A percentile compares a stretch with the other conserved stretches of the same genome.
phyloP scores from a whole-genome alignment of 305 asterid species.

The Rubia tinctorum region DNA sequence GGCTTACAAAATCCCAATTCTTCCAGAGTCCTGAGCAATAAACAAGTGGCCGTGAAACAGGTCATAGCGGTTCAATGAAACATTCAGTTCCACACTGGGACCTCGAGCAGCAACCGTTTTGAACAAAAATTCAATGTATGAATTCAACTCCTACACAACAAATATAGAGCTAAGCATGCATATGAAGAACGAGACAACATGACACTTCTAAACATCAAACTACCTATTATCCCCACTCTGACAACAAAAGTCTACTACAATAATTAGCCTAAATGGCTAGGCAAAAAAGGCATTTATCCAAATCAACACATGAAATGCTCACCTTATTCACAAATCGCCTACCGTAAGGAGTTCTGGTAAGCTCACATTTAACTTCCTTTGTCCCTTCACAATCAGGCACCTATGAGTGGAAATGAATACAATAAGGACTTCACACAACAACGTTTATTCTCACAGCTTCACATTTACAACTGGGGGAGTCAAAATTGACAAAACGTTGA shows the following conservation, averaged over 20 bases:
- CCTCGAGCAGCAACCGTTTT: constrained; percentile 65
- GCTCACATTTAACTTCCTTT: constrained; percentile 61
- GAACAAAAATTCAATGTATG: constrained; percentile 61
- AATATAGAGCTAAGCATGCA: constrained; percentile 22
- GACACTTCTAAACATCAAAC: neutral
- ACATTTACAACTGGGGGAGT: neutral
- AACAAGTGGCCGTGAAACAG: constrained; percentile 92
- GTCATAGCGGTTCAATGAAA: constrained; percentile 77
- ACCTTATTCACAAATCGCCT: constrained; percentile 66
- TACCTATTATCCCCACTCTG: neutral
- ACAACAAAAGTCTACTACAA: neutral
- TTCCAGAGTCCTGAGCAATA: constrained; percentile 62
- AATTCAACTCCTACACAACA: constrained; percentile 72
- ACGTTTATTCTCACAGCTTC: too few species aligned
- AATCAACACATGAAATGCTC: neutral
- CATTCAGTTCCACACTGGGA: constrained; percentile 68
- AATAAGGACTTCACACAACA: neutral
- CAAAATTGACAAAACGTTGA: neutral
- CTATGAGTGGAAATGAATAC: constrained; percentile 32
- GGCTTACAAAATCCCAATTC: constrained; percentile 96
- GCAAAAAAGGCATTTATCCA: neutral
- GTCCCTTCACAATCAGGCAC: constrained; percentile 88
- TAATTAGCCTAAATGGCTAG: neutral
- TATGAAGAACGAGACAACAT: constrained; percentile 4
- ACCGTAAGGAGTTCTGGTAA: constrained; percentile 78